Evolutionary conservation across 129 eudicot species (phyloP).

Genomic region (Pulicaria dysenterica): DNA sequence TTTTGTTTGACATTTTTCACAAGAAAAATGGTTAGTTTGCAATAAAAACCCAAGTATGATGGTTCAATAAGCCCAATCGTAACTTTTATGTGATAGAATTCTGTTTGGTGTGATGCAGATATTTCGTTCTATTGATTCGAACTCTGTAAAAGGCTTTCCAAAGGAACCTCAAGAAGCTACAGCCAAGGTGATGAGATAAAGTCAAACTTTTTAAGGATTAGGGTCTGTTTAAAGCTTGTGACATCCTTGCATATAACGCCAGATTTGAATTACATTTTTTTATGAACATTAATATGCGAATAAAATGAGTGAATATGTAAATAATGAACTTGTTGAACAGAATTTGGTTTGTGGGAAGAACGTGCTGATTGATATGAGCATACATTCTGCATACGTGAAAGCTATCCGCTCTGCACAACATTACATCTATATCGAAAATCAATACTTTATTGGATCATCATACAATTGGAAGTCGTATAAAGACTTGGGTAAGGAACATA

Average conservation of each 20-base stretch:
- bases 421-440: conserved; percentile 85
- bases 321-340: conserved; percentile 45
- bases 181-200: conserved; percentile 44
- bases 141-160: conserved; percentile 79
- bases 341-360: conserved; percentile 89
- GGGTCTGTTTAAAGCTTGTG: neutral
- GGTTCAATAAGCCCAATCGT: conserved; percentile 2
- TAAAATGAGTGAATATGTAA: conserved; percentile 17
- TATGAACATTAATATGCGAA: neutral
- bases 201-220: neutral
- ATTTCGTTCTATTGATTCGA: conserved; percentile 83
- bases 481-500: conserved; percentile 60
- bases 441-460: conserved; percentile 87
- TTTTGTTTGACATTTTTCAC: neutral
- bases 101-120: conserved; percentile 45
- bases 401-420: conserved; percentile 93
- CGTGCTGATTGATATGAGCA: conserved; percentile 87
- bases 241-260: neutral
- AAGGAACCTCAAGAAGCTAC: conserved; percentile 77
- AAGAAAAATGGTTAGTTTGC: neutral
- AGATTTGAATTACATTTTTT: neutral
- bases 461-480: conserved; percentile 75
- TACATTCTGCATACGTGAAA: conserved; percentile 84
- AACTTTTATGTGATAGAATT: conserved; percentile 7
- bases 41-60: conserved; percentile 7